phyloP scores from a whole-genome alignment of 768 basidiomycete genomes.

The Boletus subcaerulescens region DNA sequence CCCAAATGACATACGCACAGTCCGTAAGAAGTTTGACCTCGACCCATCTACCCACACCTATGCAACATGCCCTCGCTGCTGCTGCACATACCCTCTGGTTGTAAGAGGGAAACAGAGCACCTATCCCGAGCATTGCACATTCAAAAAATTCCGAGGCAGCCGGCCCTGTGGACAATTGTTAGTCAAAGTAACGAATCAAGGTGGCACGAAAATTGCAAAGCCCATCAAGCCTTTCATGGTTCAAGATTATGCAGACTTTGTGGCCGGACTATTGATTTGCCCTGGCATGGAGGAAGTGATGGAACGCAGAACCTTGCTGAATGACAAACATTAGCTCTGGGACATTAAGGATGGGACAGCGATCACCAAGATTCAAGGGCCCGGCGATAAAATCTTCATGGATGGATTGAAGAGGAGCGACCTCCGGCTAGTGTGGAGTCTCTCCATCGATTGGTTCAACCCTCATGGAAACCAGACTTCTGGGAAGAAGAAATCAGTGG shows the following conservation, averaged over 20 bases:
- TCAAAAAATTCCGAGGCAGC: slow-evolving; percentile 13
- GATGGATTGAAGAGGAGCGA: slow-evolving; percentile 3
- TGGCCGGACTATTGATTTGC: slow-evolving; percentile 24
- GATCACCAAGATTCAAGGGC: background rate
- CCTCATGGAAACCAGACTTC: slow-evolving; percentile 20
- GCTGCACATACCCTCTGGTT: too few species aligned
- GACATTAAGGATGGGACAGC: background rate
- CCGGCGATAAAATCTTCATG: background rate
- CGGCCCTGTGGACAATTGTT: slow-evolving; percentile 13
- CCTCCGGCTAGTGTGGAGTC: slow-evolving; percentile 18
- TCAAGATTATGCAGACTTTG: slow-evolving; percentile 29
- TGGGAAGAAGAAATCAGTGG: slow-evolving; percentile 9
- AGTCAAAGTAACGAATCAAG: background rate
- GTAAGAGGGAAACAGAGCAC: too few species aligned
- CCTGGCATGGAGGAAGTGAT: slow-evolving; percentile 28
- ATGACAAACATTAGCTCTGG: background rate
- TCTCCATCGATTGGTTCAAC: slow-evolving; percentile 32
- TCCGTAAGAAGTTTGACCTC: too few species aligned
- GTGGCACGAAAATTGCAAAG: background rate
- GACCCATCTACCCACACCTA: too few species aligned
- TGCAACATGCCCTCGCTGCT: too few species aligned
- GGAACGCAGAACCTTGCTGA: slow-evolving; percentile 12
- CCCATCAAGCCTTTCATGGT: slow-evolving; percentile 21
- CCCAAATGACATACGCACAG: too few species aligned
- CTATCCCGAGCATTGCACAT: slow-evolving; percentile 22